Conservation (phyloP, 441 rosid species). For the Populus tomentosa region DNA sequence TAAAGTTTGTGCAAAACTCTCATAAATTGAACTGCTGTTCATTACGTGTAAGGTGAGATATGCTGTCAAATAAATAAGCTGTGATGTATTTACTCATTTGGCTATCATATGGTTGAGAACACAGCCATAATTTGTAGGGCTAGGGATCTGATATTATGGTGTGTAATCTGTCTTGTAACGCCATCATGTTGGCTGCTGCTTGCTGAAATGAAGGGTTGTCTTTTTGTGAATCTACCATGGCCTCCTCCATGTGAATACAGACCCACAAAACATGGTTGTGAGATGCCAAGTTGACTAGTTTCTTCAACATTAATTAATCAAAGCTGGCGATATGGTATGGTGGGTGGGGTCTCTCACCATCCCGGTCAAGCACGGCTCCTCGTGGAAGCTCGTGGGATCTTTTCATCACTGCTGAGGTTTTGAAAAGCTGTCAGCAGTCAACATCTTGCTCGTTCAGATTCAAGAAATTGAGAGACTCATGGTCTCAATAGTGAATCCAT, state of each 20-base stretch:
- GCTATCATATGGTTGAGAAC: neutral
- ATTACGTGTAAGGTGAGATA: conserved; percentile 16
- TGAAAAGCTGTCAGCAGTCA: neutral
- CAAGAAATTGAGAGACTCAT: too few relatives aligned
- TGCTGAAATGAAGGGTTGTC: conserved; percentile 20
- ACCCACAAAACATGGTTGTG: conserved; percentile 3
- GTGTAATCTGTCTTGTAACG: conserved; percentile 15
- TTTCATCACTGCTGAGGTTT: neutral
- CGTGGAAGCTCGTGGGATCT: too few relatives aligned
- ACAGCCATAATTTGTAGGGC: neutral
- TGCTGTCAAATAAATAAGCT: conserved; percentile 41
- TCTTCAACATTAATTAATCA: neutral
- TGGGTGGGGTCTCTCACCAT: neutral
- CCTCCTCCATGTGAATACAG: conserved; percentile 20
- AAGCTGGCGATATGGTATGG: neutral
- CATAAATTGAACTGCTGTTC: conserved; percentile 15
- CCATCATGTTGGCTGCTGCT: conserved; percentile 2
- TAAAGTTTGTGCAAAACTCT: conserved; percentile 10
- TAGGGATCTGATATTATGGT: conserved; percentile 10
- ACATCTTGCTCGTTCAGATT: too few relatives aligned
- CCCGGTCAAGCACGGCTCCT: neutral
- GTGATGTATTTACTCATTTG: conserved; percentile 2
- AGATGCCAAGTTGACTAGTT: conserved; percentile 4
- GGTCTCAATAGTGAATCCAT: too few relatives aligned
- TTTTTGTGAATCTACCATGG: conserved; percentile 5